phyloP scores from a whole-genome alignment of 768 basidiomycete genomes.

The Tephrocybe rancida region DNA sequence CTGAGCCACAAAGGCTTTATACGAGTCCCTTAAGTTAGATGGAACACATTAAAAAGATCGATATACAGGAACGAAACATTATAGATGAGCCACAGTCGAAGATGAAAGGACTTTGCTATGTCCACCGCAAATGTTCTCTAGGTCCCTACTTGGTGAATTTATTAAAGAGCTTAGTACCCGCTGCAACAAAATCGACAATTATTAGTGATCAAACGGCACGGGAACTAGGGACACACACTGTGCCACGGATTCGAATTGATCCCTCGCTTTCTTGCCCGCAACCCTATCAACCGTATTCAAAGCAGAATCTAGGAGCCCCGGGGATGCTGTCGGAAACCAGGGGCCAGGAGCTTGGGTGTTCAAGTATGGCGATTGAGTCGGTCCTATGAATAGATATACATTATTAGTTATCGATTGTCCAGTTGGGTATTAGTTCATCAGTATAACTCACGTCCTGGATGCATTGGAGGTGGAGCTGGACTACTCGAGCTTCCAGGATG shows the following conservation, averaged over 20 bases:
- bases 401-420: conserved; percentile 5
- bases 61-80: too few relatives aligned
- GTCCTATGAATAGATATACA: conserved; percentile 20
- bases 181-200: conserved; percentile 20
- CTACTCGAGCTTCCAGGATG: conserved; percentile 21
- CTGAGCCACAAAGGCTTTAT: too few relatives aligned
- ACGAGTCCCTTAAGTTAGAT: too few relatives aligned
- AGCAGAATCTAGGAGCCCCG: conserved; percentile 42
- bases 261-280: conserved; percentile 51
- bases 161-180: conserved; percentile 37
- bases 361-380: conserved; percentile 24
- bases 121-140: too few relatives aligned
- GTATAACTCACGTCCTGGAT: conserved; percentile 36
- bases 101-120: too few relatives aligned
- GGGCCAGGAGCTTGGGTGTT: conserved; percentile 24
- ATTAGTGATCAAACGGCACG: conserved; percentile 13
- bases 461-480: conserved; percentile 31
- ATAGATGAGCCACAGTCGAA: too few relatives aligned
- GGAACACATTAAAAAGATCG: too few relatives aligned
- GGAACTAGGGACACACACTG: conserved; percentile 45
- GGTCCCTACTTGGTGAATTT: conserved; percentile 23
- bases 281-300: conserved; percentile 56
- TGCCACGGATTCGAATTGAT: conserved; percentile 53
- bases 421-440: conserved; percentile 5
- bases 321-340: conserved; percentile 29